Evolutionary conservation across 345 rosid species (phyloP).

Genomic region (Camelina neglecta): DNA sequence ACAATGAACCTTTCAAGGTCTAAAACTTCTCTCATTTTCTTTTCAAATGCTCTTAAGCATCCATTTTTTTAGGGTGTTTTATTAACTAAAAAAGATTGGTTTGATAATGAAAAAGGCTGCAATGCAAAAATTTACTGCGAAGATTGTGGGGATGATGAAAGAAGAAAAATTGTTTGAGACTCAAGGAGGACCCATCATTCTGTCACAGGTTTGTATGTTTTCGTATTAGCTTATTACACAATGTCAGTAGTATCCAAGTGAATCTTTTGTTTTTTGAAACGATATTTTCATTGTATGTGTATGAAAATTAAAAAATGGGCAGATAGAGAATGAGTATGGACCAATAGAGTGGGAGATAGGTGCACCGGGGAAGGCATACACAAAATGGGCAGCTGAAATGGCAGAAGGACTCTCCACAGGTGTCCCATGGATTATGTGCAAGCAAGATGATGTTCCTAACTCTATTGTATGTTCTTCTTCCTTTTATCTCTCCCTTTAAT

Average conservation of each 20-base stretch:
- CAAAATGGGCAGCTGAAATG: slow-evolving; percentile 68
- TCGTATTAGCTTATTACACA: neutral
- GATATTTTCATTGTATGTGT: neutral
- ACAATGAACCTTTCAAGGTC: slow-evolving; percentile 87
- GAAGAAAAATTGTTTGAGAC: slow-evolving; percentile 66
- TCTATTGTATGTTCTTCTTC: slow-evolving; percentile 53
- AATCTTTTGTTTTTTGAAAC: neutral
- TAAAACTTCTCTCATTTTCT: neutral
- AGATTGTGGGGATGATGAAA: slow-evolving; percentile 85
- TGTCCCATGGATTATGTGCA: slow-evolving; percentile 83
- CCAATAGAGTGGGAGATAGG: slow-evolving; percentile 59
- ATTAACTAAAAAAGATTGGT: slow-evolving; percentile 36
- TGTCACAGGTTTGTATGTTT: slow-evolving; percentile 66
- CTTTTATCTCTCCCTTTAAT: neutral
- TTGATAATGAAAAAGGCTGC: slow-evolving; percentile 58
- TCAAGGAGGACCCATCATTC: slow-evolving; percentile 88
- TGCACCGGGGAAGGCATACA: slow-evolving; percentile 54
- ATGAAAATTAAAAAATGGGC: slow-evolving; percentile 5
- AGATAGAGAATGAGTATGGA: slow-evolving; percentile 81
- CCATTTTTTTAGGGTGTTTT: neutral
- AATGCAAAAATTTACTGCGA: slow-evolving; percentile 73
- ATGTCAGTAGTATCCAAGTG: slow-evolving; percentile 4
- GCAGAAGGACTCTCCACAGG: slow-evolving; percentile 63
- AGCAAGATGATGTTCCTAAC: slow-evolving; percentile 70
- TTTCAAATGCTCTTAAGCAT: neutral